phyloP scores from a whole-genome alignment of 192 early-diverging fungal species.

The Entomortierella chlamydospora region DNA sequence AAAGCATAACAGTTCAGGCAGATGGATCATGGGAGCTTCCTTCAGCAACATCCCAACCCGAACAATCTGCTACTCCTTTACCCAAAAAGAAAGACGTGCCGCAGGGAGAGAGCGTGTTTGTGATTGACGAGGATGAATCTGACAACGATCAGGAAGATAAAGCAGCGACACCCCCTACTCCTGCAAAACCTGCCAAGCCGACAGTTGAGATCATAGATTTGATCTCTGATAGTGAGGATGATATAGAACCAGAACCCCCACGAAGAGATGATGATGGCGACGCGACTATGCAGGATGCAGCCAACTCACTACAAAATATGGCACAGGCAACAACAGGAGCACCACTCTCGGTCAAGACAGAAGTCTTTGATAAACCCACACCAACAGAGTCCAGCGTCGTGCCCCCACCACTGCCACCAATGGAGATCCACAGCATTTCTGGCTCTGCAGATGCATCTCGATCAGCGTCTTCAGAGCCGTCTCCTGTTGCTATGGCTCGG shows the following conservation, averaged over 20 bases:
- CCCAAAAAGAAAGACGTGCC: constrained; percentile 26
- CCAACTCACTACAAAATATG: constrained; percentile 34
- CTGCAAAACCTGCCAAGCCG: constrained; percentile 39
- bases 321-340: constrained; percentile 4
- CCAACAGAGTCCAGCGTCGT: constrained; percentile 4
- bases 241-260: constrained; percentile 19
- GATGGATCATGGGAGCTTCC: constrained; percentile 56
- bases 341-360: constrained; percentile 39
- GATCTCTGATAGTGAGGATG: constrained; percentile 66
- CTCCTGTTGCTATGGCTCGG: constrained; percentile 25
- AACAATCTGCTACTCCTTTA: constrained; percentile 5
- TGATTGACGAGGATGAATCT: constrained; percentile 52
- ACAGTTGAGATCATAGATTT: constrained; percentile 72
- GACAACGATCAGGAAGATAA: constrained; percentile 25
- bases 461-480: constrained; percentile 26
- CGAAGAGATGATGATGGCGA: constrained; percentile 25
- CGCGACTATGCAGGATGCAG: constrained; percentile 30
- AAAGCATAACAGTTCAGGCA: constrained; percentile 58
- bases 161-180: not conserved
- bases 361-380: constrained; percentile 24
- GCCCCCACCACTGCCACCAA: not conserved
- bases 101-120: constrained; percentile 19
- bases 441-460: constrained; percentile 28
- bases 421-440: constrained; percentile 23
- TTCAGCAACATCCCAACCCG: constrained; percentile 13